These are phyloP conservation scores for Trichophyton rubrum DNA, from an alignment of 2,329 filamentous ascomycete species.

Conservation along the genomic window DNA sequence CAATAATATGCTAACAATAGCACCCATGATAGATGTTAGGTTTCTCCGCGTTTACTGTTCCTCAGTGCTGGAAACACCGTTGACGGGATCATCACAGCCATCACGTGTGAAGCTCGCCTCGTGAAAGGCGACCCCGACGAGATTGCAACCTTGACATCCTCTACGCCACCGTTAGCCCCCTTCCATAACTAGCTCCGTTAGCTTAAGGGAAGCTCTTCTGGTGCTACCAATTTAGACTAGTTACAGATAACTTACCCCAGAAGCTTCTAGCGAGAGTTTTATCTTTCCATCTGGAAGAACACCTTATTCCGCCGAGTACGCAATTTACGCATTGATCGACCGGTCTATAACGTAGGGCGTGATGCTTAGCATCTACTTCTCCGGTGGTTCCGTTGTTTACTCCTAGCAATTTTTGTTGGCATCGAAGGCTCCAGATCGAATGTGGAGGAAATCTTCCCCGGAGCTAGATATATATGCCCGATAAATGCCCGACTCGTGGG, in stretches of 20 bases:
- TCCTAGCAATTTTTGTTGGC: neutral
- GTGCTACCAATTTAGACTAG: neutral
- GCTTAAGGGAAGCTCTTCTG: too few species aligned
- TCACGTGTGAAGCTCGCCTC: neutral
- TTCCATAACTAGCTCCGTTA: too few species aligned
- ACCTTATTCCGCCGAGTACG: neutral
- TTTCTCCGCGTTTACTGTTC: conserved; percentile 4
- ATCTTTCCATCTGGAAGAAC: neutral
- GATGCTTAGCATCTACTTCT: neutral
- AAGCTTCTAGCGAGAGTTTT: neutral
- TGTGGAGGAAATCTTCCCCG: neutral
- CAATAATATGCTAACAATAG: neutral
- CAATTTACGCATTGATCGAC: neutral
- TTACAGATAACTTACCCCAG: neutral
- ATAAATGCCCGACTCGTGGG: neutral
- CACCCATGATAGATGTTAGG: neutral
- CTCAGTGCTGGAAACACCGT: neutral
- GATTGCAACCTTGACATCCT: neutral
- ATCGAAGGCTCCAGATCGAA: neutral
- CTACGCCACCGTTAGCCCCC: neutral
- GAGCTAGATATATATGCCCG: neutral
- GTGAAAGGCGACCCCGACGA: neutral
- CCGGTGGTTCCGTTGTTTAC: neutral
- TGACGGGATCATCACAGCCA: neutral
- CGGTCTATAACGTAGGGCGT: neutral